Evolutionary conservation across 108 stramenopile species (phyloP).

Genomic region (Stephanodiscus minutulus): DNA sequence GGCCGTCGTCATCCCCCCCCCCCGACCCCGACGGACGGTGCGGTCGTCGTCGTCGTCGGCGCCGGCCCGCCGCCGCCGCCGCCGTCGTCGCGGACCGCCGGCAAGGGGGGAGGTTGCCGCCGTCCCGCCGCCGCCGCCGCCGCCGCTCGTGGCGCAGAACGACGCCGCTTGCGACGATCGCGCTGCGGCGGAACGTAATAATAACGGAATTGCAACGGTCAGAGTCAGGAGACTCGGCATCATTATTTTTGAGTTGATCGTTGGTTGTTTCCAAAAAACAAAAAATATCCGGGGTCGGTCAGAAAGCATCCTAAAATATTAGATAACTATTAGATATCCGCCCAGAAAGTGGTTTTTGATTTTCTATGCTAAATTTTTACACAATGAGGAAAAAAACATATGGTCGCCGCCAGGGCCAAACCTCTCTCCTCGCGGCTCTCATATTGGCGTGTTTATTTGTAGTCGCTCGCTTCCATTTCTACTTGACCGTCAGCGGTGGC

Average conservation of each 20-base stretch:
- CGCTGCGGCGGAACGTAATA: not conserved
- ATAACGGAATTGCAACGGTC: not conserved
- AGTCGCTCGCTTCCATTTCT: not conserved
- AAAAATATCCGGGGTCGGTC: too few species aligned
- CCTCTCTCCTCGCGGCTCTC: not conserved
- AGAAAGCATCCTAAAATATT: too few species aligned
- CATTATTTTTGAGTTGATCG: too few species aligned
- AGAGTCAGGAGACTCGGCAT: not conserved
- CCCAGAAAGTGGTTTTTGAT: too few species aligned
- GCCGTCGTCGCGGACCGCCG: too few species aligned
- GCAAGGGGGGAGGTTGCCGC: too few species aligned
- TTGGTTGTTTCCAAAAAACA: too few species aligned
- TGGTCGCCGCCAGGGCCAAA: too few species aligned
- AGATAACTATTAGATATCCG: too few species aligned
- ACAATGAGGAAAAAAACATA: too few species aligned
- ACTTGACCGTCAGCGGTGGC: not conserved
- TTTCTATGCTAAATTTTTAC: too few species aligned
- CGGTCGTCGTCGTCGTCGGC: not conserved
- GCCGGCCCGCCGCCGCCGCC: not conserved
- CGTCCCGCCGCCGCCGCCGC: not conserved
- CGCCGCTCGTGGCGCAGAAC: not conserved
- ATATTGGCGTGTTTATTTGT: not conserved
- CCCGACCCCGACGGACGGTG: too few species aligned
- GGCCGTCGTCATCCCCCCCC: not conserved
- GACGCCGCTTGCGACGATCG: not conserved